These are phyloP conservation scores for Adenanthera pavonina DNA, from an alignment of 306 rosid genomes.

Conservation along the genomic window DNA sequence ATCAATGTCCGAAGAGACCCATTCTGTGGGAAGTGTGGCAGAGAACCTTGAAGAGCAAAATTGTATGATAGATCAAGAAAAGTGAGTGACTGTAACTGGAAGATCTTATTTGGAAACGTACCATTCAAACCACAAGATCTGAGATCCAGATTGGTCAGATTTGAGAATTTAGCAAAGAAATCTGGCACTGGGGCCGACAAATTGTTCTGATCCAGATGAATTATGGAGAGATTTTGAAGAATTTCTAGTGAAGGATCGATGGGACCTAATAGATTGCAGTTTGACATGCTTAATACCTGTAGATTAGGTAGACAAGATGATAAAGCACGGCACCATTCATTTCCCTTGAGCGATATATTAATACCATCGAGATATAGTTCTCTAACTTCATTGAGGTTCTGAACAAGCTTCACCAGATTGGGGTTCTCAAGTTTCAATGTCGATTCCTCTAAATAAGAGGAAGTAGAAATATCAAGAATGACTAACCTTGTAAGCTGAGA, in stretches of 20 bases:
- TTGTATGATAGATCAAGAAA: background rate
- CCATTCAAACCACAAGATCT: slow-evolving; percentile 31
- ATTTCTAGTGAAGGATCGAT: slow-evolving; percentile 32
- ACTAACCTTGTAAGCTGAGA: slow-evolving; percentile 44
- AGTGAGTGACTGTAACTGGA: slow-evolving; percentile 25
- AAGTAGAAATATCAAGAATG: slow-evolving; percentile 45
- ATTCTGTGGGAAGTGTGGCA: slow-evolving; percentile 31
- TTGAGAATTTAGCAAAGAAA: slow-evolving; percentile 29
- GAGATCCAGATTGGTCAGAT: slow-evolving; percentile 35
- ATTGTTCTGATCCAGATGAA: slow-evolving; percentile 36
- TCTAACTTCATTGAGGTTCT: slow-evolving; percentile 38
- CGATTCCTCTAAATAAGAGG: background rate
- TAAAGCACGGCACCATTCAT: slow-evolving; percentile 54
- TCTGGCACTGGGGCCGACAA: slow-evolving; percentile 45
- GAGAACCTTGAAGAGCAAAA: background rate
- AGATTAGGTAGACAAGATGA: slow-evolving; percentile 29
- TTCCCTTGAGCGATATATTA: slow-evolving; percentile 40
- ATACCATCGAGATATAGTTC: slow-evolving; percentile 59
- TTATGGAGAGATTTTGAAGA: slow-evolving; percentile 34
- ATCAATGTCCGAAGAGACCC: slow-evolving; percentile 5
- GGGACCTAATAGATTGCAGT: slow-evolving; percentile 46
- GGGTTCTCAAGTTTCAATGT: slow-evolving; percentile 20
- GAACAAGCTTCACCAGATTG: slow-evolving; percentile 25
- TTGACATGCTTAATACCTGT: slow-evolving; percentile 46
- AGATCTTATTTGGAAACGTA: slow-evolving; percentile 40